These are phyloP conservation scores for Dactylellina drechsleri DNA, from an alignment of 2,329 filamentous ascomycete genomes.

Conservation along the genomic window DNA sequence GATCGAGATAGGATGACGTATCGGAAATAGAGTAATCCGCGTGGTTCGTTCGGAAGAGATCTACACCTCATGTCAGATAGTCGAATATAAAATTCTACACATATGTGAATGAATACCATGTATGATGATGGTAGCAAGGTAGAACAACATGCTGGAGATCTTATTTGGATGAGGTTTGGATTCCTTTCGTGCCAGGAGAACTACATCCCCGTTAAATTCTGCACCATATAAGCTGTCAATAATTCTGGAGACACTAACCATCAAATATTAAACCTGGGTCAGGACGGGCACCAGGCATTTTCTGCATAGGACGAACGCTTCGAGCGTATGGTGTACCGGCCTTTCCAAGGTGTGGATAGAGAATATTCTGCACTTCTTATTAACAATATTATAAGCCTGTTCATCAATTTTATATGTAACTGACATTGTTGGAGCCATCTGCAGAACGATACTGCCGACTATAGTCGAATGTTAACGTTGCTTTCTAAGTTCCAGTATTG, in stretches of 20 bases:
- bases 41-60: conserved; percentile 67
- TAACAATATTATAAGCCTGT: background rate
- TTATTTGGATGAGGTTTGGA: conserved; percentile 61
- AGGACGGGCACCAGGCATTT: conserved; percentile 71
- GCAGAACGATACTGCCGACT: conserved; percentile 50
- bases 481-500: background rate
- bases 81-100: background rate
- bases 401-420: background rate
- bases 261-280: conserved; percentile 77
- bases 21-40: conserved; percentile 64
- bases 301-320: conserved; percentile 69
- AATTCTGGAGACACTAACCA: conserved; percentile 16
- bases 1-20: conserved; percentile 68
- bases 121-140: conserved; percentile 67
- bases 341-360: conserved; percentile 72
- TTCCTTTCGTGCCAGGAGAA: conserved; percentile 56
- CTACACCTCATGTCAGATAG: conserved; percentile 10
- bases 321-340: conserved; percentile 75
- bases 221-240: background rate
- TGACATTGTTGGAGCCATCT: conserved; percentile 51
- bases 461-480: background rate
- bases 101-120: conserved; percentile 61
- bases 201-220: conserved; percentile 36
- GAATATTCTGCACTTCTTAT: conserved; percentile 65
- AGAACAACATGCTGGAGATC: conserved; percentile 65